phyloP scores from a whole-genome alignment of 768 basidiomycete genomes.

The Grammothele lineata region DNA sequence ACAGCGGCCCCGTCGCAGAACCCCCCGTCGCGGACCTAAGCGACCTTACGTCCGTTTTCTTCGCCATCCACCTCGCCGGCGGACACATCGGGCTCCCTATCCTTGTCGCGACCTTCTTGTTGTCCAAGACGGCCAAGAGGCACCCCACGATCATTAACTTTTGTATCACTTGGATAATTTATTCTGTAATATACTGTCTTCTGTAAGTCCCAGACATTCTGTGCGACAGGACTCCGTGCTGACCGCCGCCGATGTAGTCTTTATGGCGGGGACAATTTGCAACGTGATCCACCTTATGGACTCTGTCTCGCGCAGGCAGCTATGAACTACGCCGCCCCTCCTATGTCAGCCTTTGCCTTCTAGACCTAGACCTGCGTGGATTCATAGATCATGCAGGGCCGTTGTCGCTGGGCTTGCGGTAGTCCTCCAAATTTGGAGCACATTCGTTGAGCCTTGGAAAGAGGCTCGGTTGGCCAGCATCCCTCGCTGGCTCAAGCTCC shows the following conservation, averaged over 20 bases:
- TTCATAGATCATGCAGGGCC: slow-evolving; percentile 29
- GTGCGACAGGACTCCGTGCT: background rate
- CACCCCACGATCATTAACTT: slow-evolving; percentile 55
- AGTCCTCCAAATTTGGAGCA: slow-evolving; percentile 39
- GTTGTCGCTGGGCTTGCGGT: slow-evolving; percentile 37
- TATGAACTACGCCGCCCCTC: slow-evolving; percentile 47
- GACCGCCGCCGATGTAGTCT: slow-evolving; percentile 23
- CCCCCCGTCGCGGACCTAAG: slow-evolving; percentile 6
- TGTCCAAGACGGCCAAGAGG: slow-evolving; percentile 39
- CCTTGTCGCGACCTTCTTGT: slow-evolving; percentile 41
- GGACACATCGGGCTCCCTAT: slow-evolving; percentile 51
- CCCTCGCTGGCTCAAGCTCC: slow-evolving; percentile 23
- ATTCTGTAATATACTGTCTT: slow-evolving; percentile 47
- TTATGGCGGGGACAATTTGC: slow-evolving; percentile 27
- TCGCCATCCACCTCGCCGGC: slow-evolving; percentile 45
- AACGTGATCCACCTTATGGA: slow-evolving; percentile 21
- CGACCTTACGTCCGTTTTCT: slow-evolving; percentile 35
- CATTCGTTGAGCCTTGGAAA: slow-evolving; percentile 27
- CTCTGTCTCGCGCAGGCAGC: slow-evolving; percentile 50
- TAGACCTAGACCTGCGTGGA: background rate
- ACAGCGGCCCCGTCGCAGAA: background rate
- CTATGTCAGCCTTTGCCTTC: slow-evolving; percentile 37
- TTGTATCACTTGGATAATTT: slow-evolving; percentile 52
- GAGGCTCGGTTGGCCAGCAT: slow-evolving; percentile 15
- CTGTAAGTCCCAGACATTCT: slow-evolving; percentile 36